phyloP scores from a whole-genome alignment of 257 asterid genomes.

The Nicotiana otophora region DNA sequence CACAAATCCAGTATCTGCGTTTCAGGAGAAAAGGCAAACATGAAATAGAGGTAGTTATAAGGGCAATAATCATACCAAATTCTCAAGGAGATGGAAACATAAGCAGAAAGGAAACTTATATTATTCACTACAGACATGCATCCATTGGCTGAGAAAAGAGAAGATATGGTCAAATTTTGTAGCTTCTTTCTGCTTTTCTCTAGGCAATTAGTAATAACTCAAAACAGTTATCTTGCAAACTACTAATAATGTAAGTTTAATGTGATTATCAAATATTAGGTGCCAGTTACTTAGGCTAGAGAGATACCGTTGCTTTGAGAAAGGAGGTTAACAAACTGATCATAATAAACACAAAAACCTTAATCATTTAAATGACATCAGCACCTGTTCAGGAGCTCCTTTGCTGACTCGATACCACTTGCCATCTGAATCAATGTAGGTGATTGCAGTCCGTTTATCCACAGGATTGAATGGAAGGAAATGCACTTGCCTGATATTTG shows the following conservation, averaged over 20 bases:
- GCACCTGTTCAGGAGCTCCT: constrained; percentile 34
- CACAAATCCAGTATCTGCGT: constrained; percentile 21
- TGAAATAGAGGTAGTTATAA: background rate
- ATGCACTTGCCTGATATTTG: constrained; percentile 20
- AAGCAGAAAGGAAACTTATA: background rate
- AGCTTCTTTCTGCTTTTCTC: background rate
- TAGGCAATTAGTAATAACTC: background rate
- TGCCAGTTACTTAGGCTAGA: background rate
- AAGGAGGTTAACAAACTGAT: background rate
- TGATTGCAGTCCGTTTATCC: constrained; percentile 28
- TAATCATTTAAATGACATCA: background rate
- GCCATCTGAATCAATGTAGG: constrained; percentile 22
- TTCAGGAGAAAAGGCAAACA: background rate
- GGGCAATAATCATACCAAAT: background rate
- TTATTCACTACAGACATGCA: background rate
- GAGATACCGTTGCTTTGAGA: background rate
- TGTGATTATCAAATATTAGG: background rate
- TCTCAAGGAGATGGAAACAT: background rate
- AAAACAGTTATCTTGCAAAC: background rate
- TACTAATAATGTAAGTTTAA: too few relatives aligned
- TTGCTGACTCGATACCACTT: constrained; percentile 26
- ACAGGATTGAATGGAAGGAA: constrained; percentile 32
- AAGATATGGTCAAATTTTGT: background rate
- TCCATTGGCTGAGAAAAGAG: background rate
- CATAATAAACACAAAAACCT: background rate